A percentile compares a stretch with the other conserved stretches of the same genome.
These are phyloP conservation scores for Sporisorium sorghi DNA, from an alignment of 1,284 basidiomycete species.

Conservation along the genomic window DNA sequence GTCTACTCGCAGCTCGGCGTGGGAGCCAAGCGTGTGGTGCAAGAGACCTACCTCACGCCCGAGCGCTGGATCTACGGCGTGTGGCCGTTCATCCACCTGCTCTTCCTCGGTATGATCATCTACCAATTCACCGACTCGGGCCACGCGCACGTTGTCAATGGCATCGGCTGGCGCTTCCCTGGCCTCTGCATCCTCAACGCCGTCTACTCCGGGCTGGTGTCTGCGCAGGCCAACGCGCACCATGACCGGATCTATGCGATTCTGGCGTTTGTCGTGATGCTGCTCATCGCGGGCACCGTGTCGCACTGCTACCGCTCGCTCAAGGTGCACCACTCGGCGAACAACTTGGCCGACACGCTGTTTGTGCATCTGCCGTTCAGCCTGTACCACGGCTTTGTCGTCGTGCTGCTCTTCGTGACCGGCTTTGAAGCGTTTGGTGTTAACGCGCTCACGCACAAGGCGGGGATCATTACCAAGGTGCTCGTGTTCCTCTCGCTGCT, in stretches of 20 bases:
- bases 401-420: conserved; percentile 86
- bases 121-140: conserved; percentile 73
- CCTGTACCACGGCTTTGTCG: conserved; percentile 90
- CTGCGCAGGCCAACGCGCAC: conserved; percentile 42
- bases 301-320: conserved; percentile 93
- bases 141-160: conserved; percentile 83
- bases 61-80: conserved; percentile 87
- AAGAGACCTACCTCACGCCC: conserved; percentile 88
- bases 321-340: conserved; percentile 82
- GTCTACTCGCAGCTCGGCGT: conserved; percentile 79
- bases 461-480: conserved; percentile 90
- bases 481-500: conserved; percentile 91
- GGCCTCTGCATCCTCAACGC: conserved; percentile 84
- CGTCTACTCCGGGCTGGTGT: conserved; percentile 80
- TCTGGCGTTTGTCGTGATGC: conserved; percentile 83
- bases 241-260: conserved; percentile 78
- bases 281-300: conserved; percentile 83
- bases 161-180: conserved; percentile 87
- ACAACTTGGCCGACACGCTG: conserved; percentile 73
- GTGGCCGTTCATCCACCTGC: conserved; percentile 81
- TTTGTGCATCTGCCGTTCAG: conserved; percentile 71
- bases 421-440: conserved; percentile 91
- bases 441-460: conserved; percentile 76
- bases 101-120: conserved; percentile 77
- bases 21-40: conserved; percentile 25